Conservation (phyloP, 2,329 filamentous ascomycete species). For the Pseudogymnoascus sp. region DNA sequence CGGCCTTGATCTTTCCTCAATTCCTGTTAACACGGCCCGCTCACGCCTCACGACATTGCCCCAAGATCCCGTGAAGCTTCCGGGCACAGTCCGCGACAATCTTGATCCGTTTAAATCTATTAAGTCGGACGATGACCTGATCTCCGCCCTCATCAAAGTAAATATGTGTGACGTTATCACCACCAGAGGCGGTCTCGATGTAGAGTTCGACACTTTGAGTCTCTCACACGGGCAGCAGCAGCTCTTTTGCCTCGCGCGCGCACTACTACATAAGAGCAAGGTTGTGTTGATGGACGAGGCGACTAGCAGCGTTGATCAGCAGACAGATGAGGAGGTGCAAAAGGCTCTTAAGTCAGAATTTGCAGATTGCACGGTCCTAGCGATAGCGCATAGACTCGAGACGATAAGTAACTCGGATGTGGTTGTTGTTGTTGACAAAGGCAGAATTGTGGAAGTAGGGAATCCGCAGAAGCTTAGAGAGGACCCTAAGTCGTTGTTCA, state of each 20-base stretch:
- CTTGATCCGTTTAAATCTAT: constrained; percentile 35
- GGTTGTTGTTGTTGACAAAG: constrained; percentile 31
- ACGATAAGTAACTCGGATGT: constrained; percentile 30
- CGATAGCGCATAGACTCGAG: constrained; percentile 30
- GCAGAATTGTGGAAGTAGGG: constrained; percentile 25
- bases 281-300: constrained; percentile 29
- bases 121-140: constrained; percentile 34
- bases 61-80: constrained; percentile 41
- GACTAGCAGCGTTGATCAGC: constrained; percentile 24
- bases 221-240: constrained; percentile 64
- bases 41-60: constrained; percentile 31
- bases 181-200: constrained; percentile 9
- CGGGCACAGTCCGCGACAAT: constrained; percentile 39
- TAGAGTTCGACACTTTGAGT: neutral
- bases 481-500: neutral
- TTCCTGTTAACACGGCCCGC: constrained; percentile 37
- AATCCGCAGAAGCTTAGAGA: neutral
- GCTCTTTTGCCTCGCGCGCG: constrained; percentile 79
- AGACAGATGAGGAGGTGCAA: neutral
- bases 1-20: constrained; percentile 35
- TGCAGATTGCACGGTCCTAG: constrained; percentile 24
- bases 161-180: constrained; percentile 31
- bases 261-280: constrained; percentile 63
- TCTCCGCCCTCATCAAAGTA: constrained; percentile 36
- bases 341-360: neutral